phyloP scores from a whole-genome alignment of 2,329 filamentous ascomycete genomes.

The Colletotrichum sp. region DNA sequence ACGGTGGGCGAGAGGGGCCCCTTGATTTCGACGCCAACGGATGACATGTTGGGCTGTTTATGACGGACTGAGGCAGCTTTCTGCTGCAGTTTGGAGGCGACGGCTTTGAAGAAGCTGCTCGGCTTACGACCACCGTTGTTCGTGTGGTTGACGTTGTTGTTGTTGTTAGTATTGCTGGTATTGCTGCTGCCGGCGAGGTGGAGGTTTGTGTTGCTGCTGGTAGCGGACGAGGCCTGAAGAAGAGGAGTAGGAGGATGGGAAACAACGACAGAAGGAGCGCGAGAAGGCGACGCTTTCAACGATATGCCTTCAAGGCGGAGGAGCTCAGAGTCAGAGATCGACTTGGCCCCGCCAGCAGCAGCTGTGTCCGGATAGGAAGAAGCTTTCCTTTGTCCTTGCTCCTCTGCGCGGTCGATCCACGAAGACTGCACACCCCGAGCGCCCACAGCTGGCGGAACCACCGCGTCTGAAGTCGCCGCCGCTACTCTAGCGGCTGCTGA shows the following conservation, averaged over 20 bases:
- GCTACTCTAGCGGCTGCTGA: conserved; percentile 14
- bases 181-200: conserved; percentile 25
- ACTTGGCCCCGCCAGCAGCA: conserved; percentile 25
- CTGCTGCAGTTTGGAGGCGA: conserved; percentile 44
- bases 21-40: conserved; percentile 14
- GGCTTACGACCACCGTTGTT: conserved; percentile 28
- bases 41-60: conserved; percentile 21
- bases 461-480: conserved; percentile 2
- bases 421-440: conserved; percentile 11
- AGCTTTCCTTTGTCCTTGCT: conserved; percentile 20
- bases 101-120: conserved; percentile 45
- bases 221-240: conserved; percentile 33
- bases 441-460: conserved; percentile 7
- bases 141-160: neutral
- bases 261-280: conserved; percentile 20
- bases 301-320: conserved; percentile 52
- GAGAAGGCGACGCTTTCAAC: conserved; percentile 33
- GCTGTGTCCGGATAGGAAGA: conserved; percentile 23
- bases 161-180: conserved; percentile 24
- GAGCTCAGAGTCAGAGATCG: conserved; percentile 54
- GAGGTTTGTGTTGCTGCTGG: conserved; percentile 28
- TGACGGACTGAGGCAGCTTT: conserved; percentile 40
- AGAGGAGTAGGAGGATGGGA: conserved; percentile 21
- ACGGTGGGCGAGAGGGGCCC: conserved; percentile 18
- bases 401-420: conserved; percentile 16